phyloP scores from a whole-genome alignment of 2,329 filamentous ascomycete species.

The Penicillium freii region DNA sequence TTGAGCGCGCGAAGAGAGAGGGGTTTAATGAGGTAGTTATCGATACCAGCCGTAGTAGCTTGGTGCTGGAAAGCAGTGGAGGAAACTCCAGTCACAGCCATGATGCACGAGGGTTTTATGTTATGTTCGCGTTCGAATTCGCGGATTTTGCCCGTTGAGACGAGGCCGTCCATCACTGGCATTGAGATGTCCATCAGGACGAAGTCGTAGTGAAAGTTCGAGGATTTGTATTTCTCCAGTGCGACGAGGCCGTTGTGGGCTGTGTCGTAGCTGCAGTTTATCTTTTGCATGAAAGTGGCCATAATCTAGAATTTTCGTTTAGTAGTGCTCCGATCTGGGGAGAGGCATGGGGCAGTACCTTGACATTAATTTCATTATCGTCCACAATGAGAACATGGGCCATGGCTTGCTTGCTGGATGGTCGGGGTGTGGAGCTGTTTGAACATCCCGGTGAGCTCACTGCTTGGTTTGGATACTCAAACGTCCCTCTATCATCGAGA shows the following conservation, averaged over 20 bases:
- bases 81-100: constrained; percentile 36
- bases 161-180: constrained; percentile 47
- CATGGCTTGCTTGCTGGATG: constrained; percentile 1
- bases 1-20: constrained; percentile 33
- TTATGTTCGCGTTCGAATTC: constrained; percentile 31
- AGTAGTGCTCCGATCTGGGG: not conserved
- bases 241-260: constrained; percentile 42
- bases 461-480: not conserved
- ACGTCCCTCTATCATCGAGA: not conserved
- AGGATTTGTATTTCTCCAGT: constrained; percentile 36
- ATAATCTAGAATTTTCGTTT: constrained; percentile 28
- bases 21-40: constrained; percentile 36
- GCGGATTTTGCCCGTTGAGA: constrained; percentile 45
- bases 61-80: constrained; percentile 33
- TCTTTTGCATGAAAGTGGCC: constrained; percentile 39
- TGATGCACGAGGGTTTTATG: constrained; percentile 25
- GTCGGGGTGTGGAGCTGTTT: not conserved
- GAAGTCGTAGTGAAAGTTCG: constrained; percentile 35
- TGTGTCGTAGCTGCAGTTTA: constrained; percentile 37
- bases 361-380: constrained; percentile 45
- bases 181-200: constrained; percentile 44
- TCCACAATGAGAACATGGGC: constrained; percentile 41
- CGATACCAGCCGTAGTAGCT: constrained; percentile 30
- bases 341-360: constrained; percentile 12
- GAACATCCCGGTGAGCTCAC: not conserved